These are phyloP conservation scores for Candida namnaoensis DNA, from an alignment of 805 yeast genomes.

Conservation along the genomic window DNA sequence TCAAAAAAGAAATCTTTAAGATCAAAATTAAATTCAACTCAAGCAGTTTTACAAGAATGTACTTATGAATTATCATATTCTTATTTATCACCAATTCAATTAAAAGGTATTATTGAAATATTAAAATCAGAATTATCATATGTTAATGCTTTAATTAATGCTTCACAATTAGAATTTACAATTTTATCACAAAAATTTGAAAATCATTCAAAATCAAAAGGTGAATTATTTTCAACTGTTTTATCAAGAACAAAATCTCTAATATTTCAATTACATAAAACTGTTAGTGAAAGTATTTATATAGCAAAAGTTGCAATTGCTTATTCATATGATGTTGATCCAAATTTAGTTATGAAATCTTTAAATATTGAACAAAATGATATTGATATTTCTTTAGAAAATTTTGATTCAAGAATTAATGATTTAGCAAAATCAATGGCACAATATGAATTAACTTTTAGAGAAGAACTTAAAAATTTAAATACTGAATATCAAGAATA, in stretches of 20 bases:
- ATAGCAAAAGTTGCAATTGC: conserved; percentile 25
- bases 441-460: conserved; percentile 23
- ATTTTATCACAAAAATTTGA: conserved; percentile 14
- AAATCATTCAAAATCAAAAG: conserved; percentile 19
- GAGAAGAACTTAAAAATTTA: conserved; percentile 23
- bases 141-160: conserved; percentile 34
- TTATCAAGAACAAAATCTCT: conserved; percentile 22
- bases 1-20: conserved; percentile 23
- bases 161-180: conserved; percentile 37
- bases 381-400: conserved; percentile 9
- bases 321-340: conserved; percentile 30
- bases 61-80: conserved; percentile 41
- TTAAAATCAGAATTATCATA: conserved; percentile 24
- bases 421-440: conserved; percentile 22
- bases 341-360: neutral
- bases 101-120: conserved; percentile 24
- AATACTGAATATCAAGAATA: conserved; percentile 18
- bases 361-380: conserved; percentile 9
- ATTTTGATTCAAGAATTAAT: conserved; percentile 17
- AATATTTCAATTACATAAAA: conserved; percentile 23
- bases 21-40: conserved; percentile 24
- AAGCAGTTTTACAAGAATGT: conserved; percentile 35
- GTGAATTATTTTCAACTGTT: conserved; percentile 20
- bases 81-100: conserved; percentile 32
- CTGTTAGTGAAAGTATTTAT: conserved; percentile 24